Conservation (phyloP, 805 yeast species). For the Candida endomychidarum region DNA sequence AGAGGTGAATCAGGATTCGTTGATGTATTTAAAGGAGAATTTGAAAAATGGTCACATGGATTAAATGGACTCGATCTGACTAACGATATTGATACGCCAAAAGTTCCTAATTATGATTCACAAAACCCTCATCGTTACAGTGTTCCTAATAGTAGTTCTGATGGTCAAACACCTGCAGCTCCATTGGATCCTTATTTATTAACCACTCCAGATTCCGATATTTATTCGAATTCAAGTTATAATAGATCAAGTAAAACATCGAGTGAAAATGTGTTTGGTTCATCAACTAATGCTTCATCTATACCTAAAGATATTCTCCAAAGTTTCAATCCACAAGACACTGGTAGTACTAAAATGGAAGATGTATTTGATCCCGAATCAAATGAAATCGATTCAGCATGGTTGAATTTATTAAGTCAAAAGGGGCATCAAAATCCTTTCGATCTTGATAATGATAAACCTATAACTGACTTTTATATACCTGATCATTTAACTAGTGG, state of each 20-base stretch:
- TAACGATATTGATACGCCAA: background rate
- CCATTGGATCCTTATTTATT: background rate
- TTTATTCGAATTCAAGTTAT: constrained; percentile 7
- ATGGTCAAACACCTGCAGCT: constrained; percentile 1
- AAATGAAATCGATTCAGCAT: constrained; percentile 8
- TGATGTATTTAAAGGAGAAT: constrained; percentile 1
- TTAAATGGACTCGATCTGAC: background rate
- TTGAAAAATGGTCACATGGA: constrained; percentile 6
- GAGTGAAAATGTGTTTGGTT: background rate
- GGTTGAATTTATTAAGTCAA: constrained; percentile 9
- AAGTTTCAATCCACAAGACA: background rate
- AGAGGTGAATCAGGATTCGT: background rate
- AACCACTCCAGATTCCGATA: constrained; percentile 10
- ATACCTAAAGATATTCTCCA: background rate
- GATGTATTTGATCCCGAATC: constrained; percentile 1
- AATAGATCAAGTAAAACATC: constrained; percentile 1
- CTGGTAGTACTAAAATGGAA: background rate
- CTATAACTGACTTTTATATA: background rate
- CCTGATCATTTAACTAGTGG: constrained; percentile 3
- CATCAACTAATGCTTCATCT: background rate
- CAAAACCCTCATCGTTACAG: too few species aligned
- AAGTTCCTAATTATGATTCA: background rate
- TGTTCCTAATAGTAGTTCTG: constrained; percentile 2
- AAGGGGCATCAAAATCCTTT: constrained; percentile 5
- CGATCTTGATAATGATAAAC: background rate